Percentiles rank a stretch among this genome's conserved stretches.
Evolutionary conservation across 768 basidiomycete genomes (phyloP).

Genomic region (Tephrocybe sp.): DNA sequence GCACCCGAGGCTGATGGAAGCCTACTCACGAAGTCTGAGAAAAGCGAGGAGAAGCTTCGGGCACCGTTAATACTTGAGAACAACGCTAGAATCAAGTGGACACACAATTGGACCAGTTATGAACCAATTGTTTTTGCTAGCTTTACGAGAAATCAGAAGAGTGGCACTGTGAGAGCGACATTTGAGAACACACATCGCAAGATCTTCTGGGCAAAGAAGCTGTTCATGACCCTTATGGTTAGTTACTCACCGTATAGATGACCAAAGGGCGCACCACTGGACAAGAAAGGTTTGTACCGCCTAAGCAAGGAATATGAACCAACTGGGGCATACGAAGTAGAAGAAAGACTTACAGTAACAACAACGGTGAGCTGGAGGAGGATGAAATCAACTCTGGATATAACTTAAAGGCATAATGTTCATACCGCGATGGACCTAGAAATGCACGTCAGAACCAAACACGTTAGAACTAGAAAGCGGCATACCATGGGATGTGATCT

Average conservation of each 20-base stretch:
- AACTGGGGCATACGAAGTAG: not conserved
- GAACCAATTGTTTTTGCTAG: constrained; percentile 26
- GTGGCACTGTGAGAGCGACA: not conserved
- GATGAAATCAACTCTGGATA: not conserved
- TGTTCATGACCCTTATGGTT: no score
- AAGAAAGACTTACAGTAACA: constrained; percentile 11
- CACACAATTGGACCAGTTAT: constrained; percentile 25
- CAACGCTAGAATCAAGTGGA: not conserved
- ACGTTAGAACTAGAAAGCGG: not conserved
- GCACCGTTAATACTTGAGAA: not conserved
- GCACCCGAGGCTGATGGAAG: not conserved
- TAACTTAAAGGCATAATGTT: not conserved
- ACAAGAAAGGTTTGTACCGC: constrained; percentile 27
- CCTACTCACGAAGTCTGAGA: constrained; percentile 22
- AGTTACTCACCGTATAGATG: no score
- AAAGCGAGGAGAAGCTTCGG: constrained; percentile 19
- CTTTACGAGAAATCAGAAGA: constrained; percentile 6
- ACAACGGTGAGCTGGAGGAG: constrained; percentile 15
- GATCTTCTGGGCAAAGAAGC: constrained; percentile 17
- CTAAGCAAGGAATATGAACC: constrained; percentile 4
- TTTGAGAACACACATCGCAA: constrained; percentile 13
- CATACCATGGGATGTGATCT: constrained; percentile 23
- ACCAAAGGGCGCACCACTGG: constrained; percentile 26
- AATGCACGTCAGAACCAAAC: not conserved
- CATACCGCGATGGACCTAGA: constrained; percentile 20